Base-by-base conservation (phyloP, 1,139 yeast genomes). In the Candida freyschussii region DNA sequence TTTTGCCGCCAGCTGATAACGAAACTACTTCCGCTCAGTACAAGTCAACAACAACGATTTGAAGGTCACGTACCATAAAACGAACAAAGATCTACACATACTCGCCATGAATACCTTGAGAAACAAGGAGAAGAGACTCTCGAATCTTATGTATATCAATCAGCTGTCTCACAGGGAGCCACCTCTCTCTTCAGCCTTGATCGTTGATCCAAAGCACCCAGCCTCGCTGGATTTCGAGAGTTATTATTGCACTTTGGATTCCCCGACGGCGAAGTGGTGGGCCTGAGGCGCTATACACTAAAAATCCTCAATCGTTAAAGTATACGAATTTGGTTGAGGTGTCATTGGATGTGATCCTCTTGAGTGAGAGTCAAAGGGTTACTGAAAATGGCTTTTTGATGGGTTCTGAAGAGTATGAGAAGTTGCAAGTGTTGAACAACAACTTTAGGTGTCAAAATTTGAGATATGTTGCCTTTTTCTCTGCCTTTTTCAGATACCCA, bases 281-380 rank as follows among this genome's bases (percentile, higher is more conserved):
- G 44, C 52, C 52, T 50, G 55, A 50, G 48, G 55, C 43, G 32
- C 44, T 45, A 37, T 29, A 32, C n/a, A 27, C 43, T 18, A 50
- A 50, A 49, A 48, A 37, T 39, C 53, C 52, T 47, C 53, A 47
- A 33, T 39, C 36, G 15, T 37, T 42, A 10, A 33, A 33, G 17
- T 48, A 47, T 28, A 25, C 24, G 14, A 45, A 33, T 28, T 26
- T 22, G 21, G 47, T 44, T 43, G 55, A 50, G 53, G 53, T 50
- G 32, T 48, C 53, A 45, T 46, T 47, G 50, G 53, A 49, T 39
- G 41, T 50, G 38, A 43, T 49, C 25, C 37, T 40, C 24, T 39
- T 50, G 53, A 39, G 53, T 48, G 55, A 50, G 48, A 48, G 53
- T 36, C 55, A 48, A 36, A 38, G 44, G 30, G 36, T 45, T 33